Conservation (phyloP, 768 basidiomycete genomes). For the Boletus insuetus region DNA sequence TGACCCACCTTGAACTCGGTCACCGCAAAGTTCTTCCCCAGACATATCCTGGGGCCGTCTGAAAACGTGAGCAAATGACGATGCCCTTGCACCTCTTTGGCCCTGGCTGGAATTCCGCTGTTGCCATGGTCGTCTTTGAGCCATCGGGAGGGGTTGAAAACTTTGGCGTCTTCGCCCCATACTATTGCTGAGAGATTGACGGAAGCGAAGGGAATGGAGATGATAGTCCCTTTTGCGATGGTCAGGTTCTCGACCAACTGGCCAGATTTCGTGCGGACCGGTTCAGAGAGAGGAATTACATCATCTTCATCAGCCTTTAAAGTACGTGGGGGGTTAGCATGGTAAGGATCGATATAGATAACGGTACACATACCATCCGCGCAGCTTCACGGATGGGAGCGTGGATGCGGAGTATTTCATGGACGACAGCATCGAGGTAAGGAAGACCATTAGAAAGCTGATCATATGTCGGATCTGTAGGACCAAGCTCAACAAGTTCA, state of each 20-base stretch:
- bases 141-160: conserved; percentile 67
- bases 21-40: conserved; percentile 51
- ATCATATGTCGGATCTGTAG: conserved; percentile 51
- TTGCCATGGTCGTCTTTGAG: conserved; percentile 28
- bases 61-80: conserved; percentile 50
- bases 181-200: conserved; percentile 49
- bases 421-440: conserved; percentile 52
- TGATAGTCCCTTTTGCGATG: conserved; percentile 44
- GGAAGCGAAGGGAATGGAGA: conserved; percentile 30
- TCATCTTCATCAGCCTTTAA: conserved; percentile 50
- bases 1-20: conserved; percentile 32
- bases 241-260: conserved; percentile 36
- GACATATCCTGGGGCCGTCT: conserved; percentile 49
- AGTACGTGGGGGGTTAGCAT: not conserved
- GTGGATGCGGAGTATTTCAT: conserved; percentile 46
- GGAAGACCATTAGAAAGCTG: conserved; percentile 49
- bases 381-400: conserved; percentile 32
- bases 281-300: conserved; percentile 52
- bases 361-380: conserved; percentile 4
- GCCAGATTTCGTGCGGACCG: conserved; percentile 45
- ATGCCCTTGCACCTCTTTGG: conserved; percentile 46
- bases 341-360: not conserved
- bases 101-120: conserved; percentile 24
- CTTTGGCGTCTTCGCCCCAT: conserved; percentile 61
- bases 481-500: conserved; percentile 42